Evolutionary conservation across 2,329 filamentous ascomycete genomes (phyloP).

Genomic region (Cladosporium sp.): DNA sequence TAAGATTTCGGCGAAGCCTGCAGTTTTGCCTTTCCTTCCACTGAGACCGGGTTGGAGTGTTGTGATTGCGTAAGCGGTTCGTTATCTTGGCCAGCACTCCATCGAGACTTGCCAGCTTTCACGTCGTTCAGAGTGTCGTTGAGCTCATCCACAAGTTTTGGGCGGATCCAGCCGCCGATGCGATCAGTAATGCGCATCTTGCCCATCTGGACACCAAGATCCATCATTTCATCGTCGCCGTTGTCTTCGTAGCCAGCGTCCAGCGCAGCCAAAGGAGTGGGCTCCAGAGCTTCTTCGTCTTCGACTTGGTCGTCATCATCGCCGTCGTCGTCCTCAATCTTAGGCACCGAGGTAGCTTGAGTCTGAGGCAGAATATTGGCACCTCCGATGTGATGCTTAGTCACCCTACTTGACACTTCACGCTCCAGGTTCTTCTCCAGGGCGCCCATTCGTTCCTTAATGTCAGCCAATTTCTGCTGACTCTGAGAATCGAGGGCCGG

Average conservation of each 20-base stretch:
- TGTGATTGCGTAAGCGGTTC: neutral
- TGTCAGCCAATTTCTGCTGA: conserved; percentile 66
- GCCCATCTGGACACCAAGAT: conserved; percentile 67
- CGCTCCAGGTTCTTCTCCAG: conserved; percentile 66
- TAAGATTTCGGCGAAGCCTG: conserved; percentile 41
- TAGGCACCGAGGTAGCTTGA: conserved; percentile 7
- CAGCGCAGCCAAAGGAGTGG: conserved; percentile 58
- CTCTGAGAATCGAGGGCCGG: conserved; percentile 65
- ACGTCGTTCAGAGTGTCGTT: conserved; percentile 31
- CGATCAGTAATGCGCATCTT: conserved; percentile 70
- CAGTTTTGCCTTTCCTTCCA: conserved; percentile 16
- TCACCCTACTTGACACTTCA: conserved; percentile 53
- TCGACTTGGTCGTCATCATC: conserved; percentile 53
- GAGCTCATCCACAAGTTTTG: conserved; percentile 67
- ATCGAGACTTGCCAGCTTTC: conserved; percentile 24
- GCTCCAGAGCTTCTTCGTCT: conserved; percentile 58
- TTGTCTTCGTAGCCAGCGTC: conserved; percentile 66
- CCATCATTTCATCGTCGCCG: conserved; percentile 63
- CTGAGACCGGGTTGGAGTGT: neutral
- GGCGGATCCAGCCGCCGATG: conserved; percentile 67
- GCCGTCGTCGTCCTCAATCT: conserved; percentile 44
- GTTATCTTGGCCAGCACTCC: neutral
- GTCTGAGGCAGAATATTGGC: conserved; percentile 16
- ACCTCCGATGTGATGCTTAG: conserved; percentile 23
- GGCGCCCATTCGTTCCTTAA: conserved; percentile 73